Evolutionary conservation across 768 basidiomycete species (phyloP), one percentile per base, ranked within the genome.

Genomic region (Leccinum disarticulatum): DNA sequence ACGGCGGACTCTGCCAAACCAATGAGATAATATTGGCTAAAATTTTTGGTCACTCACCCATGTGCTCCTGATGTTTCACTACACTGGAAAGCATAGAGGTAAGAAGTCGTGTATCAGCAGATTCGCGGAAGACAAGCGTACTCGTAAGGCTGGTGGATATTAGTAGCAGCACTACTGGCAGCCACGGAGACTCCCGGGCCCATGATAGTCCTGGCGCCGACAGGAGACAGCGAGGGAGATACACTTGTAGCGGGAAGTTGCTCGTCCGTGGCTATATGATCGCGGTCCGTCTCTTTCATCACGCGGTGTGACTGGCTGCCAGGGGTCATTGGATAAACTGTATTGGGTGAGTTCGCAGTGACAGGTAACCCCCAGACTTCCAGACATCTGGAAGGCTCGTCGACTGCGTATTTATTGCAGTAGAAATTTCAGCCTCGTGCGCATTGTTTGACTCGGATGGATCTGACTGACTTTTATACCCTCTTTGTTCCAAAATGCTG

Each of bases 401-500:
- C 94, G 58, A 96, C 95, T 92, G 59, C 4, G 33, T 15, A 19
- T 30, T 28, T 5, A 35, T 14, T 35, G 9, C 25, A 2, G 25
- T 25, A 38, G 9, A 17, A 9, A 35, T 35, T 7, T 47, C 11
- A 70, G 51, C 66, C 64, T 51, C 33, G 33, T 0, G 33, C 33
- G 22, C 6, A n/a, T 25, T 6, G 10, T 3, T 4, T 30, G 3
- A 28, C 33, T 9, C 58, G 28, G 4, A 22, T 9, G 46, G 46
- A 49, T 54, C 1, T 13, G 6, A 65, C 77, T 15, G 64, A 88
- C 91, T 86, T 68, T 92, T 90, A 69, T 90, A 95, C 8, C 92
- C 93, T 63, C 92, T 78, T 41, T 91, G 77, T 65, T 86, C 86
- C 60, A 96, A 74, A 7, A 91, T 84, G 55, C 85, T 81, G 19